Base-by-base conservation (phyloP, 2,329 filamentous ascomycete genomes). In the Volutella citrinella region DNA sequence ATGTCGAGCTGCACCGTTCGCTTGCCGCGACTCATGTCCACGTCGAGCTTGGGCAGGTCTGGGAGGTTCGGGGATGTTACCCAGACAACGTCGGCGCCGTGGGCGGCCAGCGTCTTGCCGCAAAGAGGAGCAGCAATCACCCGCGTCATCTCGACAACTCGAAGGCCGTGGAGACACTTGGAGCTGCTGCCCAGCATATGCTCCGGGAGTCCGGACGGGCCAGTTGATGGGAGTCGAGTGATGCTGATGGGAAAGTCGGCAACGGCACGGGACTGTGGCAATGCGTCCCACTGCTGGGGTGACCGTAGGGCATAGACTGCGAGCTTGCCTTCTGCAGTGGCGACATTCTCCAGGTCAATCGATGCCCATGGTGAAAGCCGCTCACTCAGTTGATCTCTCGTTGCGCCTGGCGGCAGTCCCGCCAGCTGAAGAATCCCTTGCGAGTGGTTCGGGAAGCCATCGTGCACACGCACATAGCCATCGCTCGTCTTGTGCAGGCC, bases 71-170 rank as follows among this genome's bases (percentile, higher is more conserved):
- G 73, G 4, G 75, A 77, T 3, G 82, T 86, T 23, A 87, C 67
- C 51, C 84, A 82, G 40, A 87, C 66, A 3, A 88, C 82, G 33
- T 80, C 73, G 8, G 84, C 84, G 8, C 84, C 84, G 51, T 86
- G 80, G 31, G 84, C 82, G 13, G 82, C 82, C 1, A 88, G 70
- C 1, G 76, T 76, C 24, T 78, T 75, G 10, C 78, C 77, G 34
- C 85, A 80, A 2, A 80, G 74, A 10, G 83, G 82, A 0, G 80
- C 82, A 10, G 83, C 83, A 42, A 88, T 85, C 37, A 87, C 78
- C 13, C 83, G 77, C 49, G 80, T 84, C 30, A 87, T 63, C 55
- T 88, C 84, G 7, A 88, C 68, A 6, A 87, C 82, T 36, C 80
- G 79, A 48, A 87, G 67, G 1, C 82, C 82, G 57, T 66, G 23